A percentile compares a stretch with the other conserved stretches of the same genome.
Evolutionary conservation across 2,329 filamentous ascomycete species (phyloP).

Genomic region (Clarireedia paspali): DNA sequence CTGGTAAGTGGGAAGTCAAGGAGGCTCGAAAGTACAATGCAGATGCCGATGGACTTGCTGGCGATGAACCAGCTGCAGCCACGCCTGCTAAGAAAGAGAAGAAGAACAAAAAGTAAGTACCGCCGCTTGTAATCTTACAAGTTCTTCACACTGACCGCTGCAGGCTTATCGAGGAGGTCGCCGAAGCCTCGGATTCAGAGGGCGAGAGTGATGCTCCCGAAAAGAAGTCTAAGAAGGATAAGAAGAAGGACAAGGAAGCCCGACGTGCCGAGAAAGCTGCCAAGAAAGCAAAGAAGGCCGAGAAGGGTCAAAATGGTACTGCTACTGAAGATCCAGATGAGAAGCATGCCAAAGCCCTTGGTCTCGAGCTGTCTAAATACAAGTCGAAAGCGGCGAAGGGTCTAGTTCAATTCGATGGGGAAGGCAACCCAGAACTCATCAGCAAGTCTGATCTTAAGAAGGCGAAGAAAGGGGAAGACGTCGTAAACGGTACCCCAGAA

Average conservation of each 20-base stretch:
- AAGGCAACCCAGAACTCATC: conserved; percentile 47
- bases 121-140: neutral
- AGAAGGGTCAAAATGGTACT: conserved; percentile 22
- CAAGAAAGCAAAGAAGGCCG: conserved; percentile 24
- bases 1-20: conserved; percentile 84
- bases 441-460: conserved; percentile 39
- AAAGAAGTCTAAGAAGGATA: conserved; percentile 30
- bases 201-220: conserved; percentile 6
- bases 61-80: conserved; percentile 49
- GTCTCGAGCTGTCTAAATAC: conserved; percentile 68
- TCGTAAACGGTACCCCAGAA: conserved; percentile 37
- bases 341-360: conserved; percentile 54
- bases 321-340: conserved; percentile 33
- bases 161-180: conserved; percentile 31
- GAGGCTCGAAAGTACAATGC: conserved; percentile 91
- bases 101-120: conserved; percentile 39
- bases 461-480: conserved; percentile 67
- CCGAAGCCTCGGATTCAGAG: conserved; percentile 16
- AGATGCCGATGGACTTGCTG: conserved; percentile 78
- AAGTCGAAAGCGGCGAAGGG: conserved; percentile 71
- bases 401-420: conserved; percentile 27
- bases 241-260: conserved; percentile 32
- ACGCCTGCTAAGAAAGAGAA: conserved; percentile 41
- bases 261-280: conserved; percentile 14
- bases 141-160: neutral